Evolutionary conservation across 2,329 filamentous ascomycete species (phyloP).

Genomic region (Diaporthe velutina): DNA sequence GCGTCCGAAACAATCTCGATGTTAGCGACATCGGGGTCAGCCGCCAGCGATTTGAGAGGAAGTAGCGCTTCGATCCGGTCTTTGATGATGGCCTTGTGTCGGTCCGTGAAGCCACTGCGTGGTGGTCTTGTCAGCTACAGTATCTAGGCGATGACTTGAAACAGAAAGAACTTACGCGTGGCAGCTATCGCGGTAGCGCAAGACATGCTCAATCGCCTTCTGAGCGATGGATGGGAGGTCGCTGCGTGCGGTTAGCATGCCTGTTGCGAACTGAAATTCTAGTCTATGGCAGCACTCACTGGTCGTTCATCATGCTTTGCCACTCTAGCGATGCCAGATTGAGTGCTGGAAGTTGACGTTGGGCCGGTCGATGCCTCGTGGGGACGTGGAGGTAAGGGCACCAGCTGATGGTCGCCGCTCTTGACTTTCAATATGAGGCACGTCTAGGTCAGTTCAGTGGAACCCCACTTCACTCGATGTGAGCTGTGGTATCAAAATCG

Average conservation of each 20-base stretch:
- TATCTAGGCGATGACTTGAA: too few relatives aligned
- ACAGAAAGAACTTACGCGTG: not conserved
- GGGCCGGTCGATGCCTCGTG: not conserved
- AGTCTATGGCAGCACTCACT: not conserved
- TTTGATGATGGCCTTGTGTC: not conserved
- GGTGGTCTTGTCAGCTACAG: not conserved
- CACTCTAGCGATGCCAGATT: not conserved
- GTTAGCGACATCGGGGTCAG: slow-evolving; percentile 23
- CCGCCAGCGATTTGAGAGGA: slow-evolving; percentile 8
- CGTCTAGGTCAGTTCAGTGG: not conserved
- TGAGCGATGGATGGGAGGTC: slow-evolving; percentile 15
- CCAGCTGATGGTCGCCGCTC: not conserved
- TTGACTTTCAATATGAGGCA: not conserved
- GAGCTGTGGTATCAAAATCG: not conserved
- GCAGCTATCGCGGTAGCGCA: not conserved
- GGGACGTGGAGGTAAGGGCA: too few relatives aligned
- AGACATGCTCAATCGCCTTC: not conserved
- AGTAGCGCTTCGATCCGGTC: not conserved
- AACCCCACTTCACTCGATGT: not conserved
- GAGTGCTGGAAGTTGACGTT: not conserved
- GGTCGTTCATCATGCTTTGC: not conserved
- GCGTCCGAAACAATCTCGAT: slow-evolving; percentile 34
- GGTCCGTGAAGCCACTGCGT: not conserved
- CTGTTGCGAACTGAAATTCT: too few relatives aligned
- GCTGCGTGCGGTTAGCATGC: not conserved